Conservation (phyloP, 1,284 basidiomycete genomes). For the Leccinum griseonigrum region DNA sequence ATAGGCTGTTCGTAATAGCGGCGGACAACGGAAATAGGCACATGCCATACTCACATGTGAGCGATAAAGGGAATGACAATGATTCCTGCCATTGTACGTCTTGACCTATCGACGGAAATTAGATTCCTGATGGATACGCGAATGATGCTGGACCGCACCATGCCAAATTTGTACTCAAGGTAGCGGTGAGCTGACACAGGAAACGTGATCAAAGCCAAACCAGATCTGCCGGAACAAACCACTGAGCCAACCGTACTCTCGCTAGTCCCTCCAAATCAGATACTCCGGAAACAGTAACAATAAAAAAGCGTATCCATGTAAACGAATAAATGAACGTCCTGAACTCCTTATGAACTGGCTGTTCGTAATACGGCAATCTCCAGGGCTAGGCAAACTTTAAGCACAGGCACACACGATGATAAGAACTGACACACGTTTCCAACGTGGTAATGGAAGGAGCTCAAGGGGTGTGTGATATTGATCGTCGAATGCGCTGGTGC, state of each 20-base stretch:
- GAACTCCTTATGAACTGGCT: slow-evolving; percentile 74
- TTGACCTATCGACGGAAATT: slow-evolving; percentile 42
- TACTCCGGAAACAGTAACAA: not conserved
- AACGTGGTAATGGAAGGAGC: slow-evolving; percentile 76
- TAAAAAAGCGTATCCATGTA: slow-evolving; percentile 48
- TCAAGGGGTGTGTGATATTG: slow-evolving; percentile 57
- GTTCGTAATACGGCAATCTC: slow-evolving; percentile 78
- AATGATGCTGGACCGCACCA: slow-evolving; percentile 35
- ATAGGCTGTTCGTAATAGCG: too few relatives aligned
- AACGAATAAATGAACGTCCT: slow-evolving; percentile 74
- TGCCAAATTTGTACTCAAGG: slow-evolving; percentile 81
- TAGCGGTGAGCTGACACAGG: slow-evolving; percentile 69
- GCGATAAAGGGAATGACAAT: slow-evolving; percentile 65
- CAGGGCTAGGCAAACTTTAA: slow-evolving; percentile 43
- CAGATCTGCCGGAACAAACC: slow-evolving; percentile 84
- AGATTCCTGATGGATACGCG: not conserved
- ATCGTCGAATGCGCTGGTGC: slow-evolving; percentile 36
- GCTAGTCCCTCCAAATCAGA: slow-evolving; percentile 44
- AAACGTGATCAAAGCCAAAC: slow-evolving; percentile 81
- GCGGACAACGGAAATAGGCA: not conserved
- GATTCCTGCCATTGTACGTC: slow-evolving; percentile 73
- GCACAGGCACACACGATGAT: not conserved
- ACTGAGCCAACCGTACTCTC: slow-evolving; percentile 71
- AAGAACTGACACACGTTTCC: slow-evolving; percentile 43
- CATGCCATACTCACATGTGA: slow-evolving; percentile 46